Conservation (phyloP, 108 stramenopile genomes). For the Nitzschia sp. region DNA sequence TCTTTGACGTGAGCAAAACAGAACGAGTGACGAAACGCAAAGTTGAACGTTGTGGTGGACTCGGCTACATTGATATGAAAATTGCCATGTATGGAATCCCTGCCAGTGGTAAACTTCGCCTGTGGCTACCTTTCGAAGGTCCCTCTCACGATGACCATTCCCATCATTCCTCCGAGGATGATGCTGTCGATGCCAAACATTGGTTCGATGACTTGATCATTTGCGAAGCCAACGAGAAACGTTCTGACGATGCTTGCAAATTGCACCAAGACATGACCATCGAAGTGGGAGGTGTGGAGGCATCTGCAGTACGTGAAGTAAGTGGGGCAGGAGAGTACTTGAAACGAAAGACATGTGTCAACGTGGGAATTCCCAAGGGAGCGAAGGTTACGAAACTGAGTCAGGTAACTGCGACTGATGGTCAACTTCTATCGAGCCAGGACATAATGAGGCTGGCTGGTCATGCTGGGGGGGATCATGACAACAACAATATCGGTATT, state of each 20-base stretch:
- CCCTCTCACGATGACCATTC: slow-evolving; percentile 30
- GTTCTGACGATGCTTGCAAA: slow-evolving; percentile 69
- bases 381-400: slow-evolving; percentile 49
- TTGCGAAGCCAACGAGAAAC: slow-evolving; percentile 87
- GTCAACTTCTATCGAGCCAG: slow-evolving; percentile 10
- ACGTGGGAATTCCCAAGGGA: slow-evolving; percentile 57
- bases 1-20: slow-evolving; percentile 74
- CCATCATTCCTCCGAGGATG: slow-evolving; percentile 12
- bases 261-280: slow-evolving; percentile 63
- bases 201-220: slow-evolving; percentile 73
- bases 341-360: slow-evolving; percentile 76
- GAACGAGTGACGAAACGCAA: slow-evolving; percentile 81
- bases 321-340: slow-evolving; percentile 78
- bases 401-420: slow-evolving; percentile 33
- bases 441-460: slow-evolving; percentile 32
- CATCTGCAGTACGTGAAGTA: slow-evolving; percentile 33
- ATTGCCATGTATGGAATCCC: slow-evolving; percentile 83
- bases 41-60: slow-evolving; percentile 71
- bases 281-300: slow-evolving; percentile 52
- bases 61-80: slow-evolving; percentile 89
- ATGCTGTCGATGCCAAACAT: slow-evolving; percentile 39
- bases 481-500: slow-evolving; percentile 35
- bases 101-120: slow-evolving; percentile 61
- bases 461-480: not conserved
- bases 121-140: slow-evolving; percentile 75